Evolutionary conservation across 2,329 filamentous ascomycete species (phyloP).

Genomic region (Colletotrichum salicis): DNA sequence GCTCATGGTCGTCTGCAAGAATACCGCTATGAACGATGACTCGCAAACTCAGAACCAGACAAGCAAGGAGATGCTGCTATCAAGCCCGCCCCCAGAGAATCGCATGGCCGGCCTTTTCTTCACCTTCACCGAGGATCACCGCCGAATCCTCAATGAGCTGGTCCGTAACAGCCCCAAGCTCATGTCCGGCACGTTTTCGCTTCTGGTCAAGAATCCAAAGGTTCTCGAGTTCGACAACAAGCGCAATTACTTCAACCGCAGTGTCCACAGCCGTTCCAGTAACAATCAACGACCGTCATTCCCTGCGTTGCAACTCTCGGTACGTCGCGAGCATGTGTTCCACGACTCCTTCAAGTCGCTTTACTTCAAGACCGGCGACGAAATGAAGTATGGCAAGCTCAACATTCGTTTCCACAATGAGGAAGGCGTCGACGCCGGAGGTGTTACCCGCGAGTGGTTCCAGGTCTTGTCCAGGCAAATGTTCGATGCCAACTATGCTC

Average conservation of each 20-base stretch:
- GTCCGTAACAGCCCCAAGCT: conserved; percentile 96
- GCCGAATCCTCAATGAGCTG: conserved; percentile 96
- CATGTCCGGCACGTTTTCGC: conserved; percentile 97
- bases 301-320: conserved; percentile 82
- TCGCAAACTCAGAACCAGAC: conserved; percentile 53
- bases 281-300: conserved; percentile 76
- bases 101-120: conserved; percentile 94
- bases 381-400: conserved; percentile 99
- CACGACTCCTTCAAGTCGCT: conserved; percentile 98
- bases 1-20: conserved; percentile 99
- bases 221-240: conserved; percentile 99
- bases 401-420: conserved; percentile 98
- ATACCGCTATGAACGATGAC: conserved; percentile 82
- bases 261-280: conserved; percentile 78
- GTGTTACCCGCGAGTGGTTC: conserved; percentile 99
- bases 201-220: conserved; percentile 98
- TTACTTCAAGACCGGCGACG: conserved; percentile 94
- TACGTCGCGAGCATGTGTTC: conserved; percentile 96
- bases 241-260: conserved; percentile 97
- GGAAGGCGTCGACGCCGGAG: conserved; percentile 96
- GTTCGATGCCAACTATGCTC: conserved; percentile 97
- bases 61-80: conserved; percentile 72
- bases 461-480: conserved; percentile 96
- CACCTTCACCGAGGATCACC: conserved; percentile 95
- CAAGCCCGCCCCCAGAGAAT: conserved; percentile 80